phyloP scores from a whole-genome alignment of 352 stramenopile species.

The Nothophytophthora sp. region DNA sequence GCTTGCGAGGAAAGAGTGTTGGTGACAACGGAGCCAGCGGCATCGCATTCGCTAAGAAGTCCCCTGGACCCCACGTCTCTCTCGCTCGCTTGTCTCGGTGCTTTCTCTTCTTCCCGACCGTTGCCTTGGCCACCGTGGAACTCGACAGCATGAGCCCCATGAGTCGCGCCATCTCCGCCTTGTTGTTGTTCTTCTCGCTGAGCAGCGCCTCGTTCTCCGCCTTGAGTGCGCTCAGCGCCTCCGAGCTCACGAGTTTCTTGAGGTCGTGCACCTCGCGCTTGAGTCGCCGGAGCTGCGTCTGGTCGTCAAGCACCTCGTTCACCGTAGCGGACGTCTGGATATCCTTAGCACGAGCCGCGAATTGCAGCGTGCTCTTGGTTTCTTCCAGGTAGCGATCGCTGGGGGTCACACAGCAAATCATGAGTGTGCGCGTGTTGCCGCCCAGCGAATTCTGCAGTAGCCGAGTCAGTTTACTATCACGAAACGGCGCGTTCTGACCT shows the following conservation, averaged over 20 bases:
- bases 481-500: conserved; percentile 70
- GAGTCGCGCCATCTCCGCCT: conserved; percentile 59
- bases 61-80: conserved; percentile 76
- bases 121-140: conserved; percentile 26
- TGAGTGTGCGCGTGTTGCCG: conserved; percentile 91
- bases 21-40: conserved; percentile 11
- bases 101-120: conserved; percentile 21
- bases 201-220: conserved; percentile 74
- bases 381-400: conserved; percentile 79
- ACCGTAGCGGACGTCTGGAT: conserved; percentile 82
- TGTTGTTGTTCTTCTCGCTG: conserved; percentile 54
- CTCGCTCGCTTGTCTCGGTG: conserved; percentile 43
- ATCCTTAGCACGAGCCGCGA: conserved; percentile 91
- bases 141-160: conserved; percentile 65
- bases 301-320: conserved; percentile 93
- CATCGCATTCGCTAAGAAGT: conserved; percentile 47
- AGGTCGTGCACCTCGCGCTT: conserved; percentile 75
- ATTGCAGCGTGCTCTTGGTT: conserved; percentile 92
- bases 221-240: conserved; percentile 55
- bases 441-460: conserved; percentile 91
- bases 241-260: conserved; percentile 59
- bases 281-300: conserved; percentile 72
- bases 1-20: conserved; percentile 17
- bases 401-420: conserved; percentile 84
- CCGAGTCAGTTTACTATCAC: conserved; percentile 92